Base-by-base conservation (phyloP, 768 basidiomycete species). In the Boletus coccyginus region DNA sequence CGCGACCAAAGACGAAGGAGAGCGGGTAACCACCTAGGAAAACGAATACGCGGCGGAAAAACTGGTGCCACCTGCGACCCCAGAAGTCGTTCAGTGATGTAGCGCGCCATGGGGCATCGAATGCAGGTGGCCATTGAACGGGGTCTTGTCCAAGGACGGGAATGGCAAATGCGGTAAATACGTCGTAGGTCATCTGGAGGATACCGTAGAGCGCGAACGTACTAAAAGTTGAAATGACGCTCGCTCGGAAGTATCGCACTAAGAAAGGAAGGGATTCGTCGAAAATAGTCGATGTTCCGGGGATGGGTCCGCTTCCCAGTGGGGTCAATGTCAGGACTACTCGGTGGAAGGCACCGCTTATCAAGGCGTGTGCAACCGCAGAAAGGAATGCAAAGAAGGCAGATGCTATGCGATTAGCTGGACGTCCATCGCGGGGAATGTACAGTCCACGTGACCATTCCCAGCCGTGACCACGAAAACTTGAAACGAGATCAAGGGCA, bases 51-150 rank as follows among this genome's bases (percentile, higher is more conserved):
- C 24, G 52, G 21, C 52, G 52, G 27, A 46, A 31, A 9, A 53
- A 40, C 44, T 46, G 52, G 52, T 53, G 52, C 52, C 52, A 53
- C 11, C 52, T n/a, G 4, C 45, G 36, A 1, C 52, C 52, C 52
- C 52, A 53, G 7, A 53, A 32, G 38, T 11, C 29, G 8, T 6
- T 40, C 29, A 53, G 3, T 2, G 52, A 53, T 0, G 52, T 53
- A 3, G 52, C 36, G 12, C 27, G 45, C 45, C 52, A 53, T 2
- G 52, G 52, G 1, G 52, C 44, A n/a, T 53, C n/a, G 19, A 53
- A 53, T 14, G 8, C 19, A 4, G 46, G 46, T 3, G 46, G 46
- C 46, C 46, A 47, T 21, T 47, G 46, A 35, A 19, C 45, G 38
- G 45, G 52, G 16, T 53, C 52, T 53, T 53, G 45, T 46, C 52